These are phyloP conservation scores for Diplodia scrobiculata DNA, from an alignment of 2,329 filamentous ascomycete species.

Conservation along the genomic window DNA sequence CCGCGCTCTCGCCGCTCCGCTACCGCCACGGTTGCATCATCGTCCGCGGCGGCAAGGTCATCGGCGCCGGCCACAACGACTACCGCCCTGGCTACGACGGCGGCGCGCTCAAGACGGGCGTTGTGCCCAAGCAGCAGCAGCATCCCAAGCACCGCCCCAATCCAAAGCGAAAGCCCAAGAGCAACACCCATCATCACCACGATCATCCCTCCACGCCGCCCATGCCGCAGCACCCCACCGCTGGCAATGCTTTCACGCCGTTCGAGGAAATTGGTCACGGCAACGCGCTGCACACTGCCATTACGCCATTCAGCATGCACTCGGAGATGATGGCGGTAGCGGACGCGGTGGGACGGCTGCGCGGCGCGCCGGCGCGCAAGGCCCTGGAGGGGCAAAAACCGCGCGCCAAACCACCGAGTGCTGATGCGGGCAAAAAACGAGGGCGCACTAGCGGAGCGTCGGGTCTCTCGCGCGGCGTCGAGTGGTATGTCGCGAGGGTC, in stretches of 20 bases:
- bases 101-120: slow-evolving; percentile 54
- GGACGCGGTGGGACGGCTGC: slow-evolving; percentile 48
- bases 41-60: slow-evolving; percentile 57
- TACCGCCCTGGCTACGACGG: slow-evolving; percentile 55
- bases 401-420: slow-evolving; percentile 53
- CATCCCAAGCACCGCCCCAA: slow-evolving; percentile 34
- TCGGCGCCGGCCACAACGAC: slow-evolving; percentile 57
- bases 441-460: not conserved
- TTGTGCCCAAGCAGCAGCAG: slow-evolving; percentile 40
- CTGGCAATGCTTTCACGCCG: slow-evolving; percentile 43
- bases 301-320: slow-evolving; percentile 55
- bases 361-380: slow-evolving; percentile 48
- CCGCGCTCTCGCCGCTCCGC: slow-evolving; percentile 53
- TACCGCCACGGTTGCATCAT: slow-evolving; percentile 54
- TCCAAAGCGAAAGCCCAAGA: slow-evolving; percentile 43
- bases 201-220: not conserved
- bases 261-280: slow-evolving; percentile 44
- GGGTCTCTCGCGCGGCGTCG: not conserved
- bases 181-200: slow-evolving; percentile 28
- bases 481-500: not conserved
- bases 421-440: slow-evolving; percentile 48
- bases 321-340: slow-evolving; percentile 61
- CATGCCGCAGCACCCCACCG: not conserved
- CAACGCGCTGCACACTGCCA: slow-evolving; percentile 39
- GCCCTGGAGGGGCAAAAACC: slow-evolving; percentile 54